Conservation (phyloP, 2,329 filamentous ascomycete species). For the Fusarium staphyleae region DNA sequence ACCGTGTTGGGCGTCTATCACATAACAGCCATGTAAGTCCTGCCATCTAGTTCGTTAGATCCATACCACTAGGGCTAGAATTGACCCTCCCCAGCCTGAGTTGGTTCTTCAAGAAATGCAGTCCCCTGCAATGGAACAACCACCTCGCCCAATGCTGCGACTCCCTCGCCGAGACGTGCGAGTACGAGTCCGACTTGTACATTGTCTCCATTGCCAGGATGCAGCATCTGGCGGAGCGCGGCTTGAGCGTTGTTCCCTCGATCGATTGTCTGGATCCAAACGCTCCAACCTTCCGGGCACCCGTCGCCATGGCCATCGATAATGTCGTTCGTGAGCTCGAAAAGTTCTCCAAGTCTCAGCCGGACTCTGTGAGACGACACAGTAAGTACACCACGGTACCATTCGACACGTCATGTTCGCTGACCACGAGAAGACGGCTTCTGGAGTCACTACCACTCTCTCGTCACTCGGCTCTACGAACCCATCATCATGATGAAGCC, state of each 20-base stretch:
- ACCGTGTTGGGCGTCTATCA: slow-evolving; percentile 52
- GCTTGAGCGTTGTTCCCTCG: slow-evolving; percentile 33
- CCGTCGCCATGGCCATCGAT: slow-evolving; percentile 46
- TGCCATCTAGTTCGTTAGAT: neutral
- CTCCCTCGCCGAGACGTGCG: slow-evolving; percentile 36
- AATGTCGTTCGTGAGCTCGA: slow-evolving; percentile 46
- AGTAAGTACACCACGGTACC: slow-evolving; percentile 12
- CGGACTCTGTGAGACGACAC: slow-evolving; percentile 29
- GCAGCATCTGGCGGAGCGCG: slow-evolving; percentile 45
- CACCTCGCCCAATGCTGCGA: slow-evolving; percentile 48
- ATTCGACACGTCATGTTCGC: rapidly evolving
- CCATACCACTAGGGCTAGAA: neutral
- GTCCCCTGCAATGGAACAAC: slow-evolving; percentile 42
- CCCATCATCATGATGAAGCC: slow-evolving; percentile 45
- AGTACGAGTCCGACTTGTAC: slow-evolving; percentile 45
- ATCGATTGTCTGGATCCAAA: slow-evolving; percentile 37
- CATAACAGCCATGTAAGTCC: slow-evolving; percentile 44
- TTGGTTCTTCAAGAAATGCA: slow-evolving; percentile 43
- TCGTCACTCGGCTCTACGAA: slow-evolving; percentile 49
- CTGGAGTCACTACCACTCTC: slow-evolving; percentile 45
- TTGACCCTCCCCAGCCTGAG: slow-evolving; percentile 5
- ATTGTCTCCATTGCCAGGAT: slow-evolving; percentile 46
- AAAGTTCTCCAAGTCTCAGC: slow-evolving; percentile 31
- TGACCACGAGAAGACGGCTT: slow-evolving; percentile 42
- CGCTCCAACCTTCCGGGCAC: slow-evolving; percentile 32